Base-by-base conservation (phyloP, 2,329 filamentous ascomycete genomes). In the Metarhizium anisopliae region DNA sequence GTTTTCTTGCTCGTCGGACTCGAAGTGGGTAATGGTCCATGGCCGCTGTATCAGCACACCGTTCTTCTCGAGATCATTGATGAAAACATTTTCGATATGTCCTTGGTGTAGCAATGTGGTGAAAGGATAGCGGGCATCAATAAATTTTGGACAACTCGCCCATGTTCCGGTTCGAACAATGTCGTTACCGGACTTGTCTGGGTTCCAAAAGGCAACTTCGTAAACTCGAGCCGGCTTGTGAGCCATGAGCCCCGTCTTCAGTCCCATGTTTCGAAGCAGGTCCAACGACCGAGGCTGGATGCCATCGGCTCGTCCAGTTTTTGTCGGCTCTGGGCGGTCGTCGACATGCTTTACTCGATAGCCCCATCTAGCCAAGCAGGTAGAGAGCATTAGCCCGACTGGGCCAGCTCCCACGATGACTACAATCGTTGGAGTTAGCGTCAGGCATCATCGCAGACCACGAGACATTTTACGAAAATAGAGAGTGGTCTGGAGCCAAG, bases 261-360 rank as follows among this genome's bases (percentile, higher is more conserved):
- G 76, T 1, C 89, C 90, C 86, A 96, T 90, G 67, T 95, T 96
- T 53, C 88, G 84, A 51, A 96, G 77, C 16, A 96, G 81, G 64
- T 96, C 91, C 29, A 95, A 78, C 0, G 91, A 95, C 43, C 92
- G 85, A 42, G 91, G 91, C 73, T 96, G 91, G 56, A 96, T 95
- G 59, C 90, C 91, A 72, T 96, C 91, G 55, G 91, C 92, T 60
- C 91, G 88, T 54, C 91, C 91, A 20, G 90, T 95, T 2, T 83
- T 67, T 13, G 91, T 96, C 16, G 91, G 91, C 65, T 93, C 88
- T 2, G 90, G 78, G 57, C 91, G 82, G 72, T 95, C 95, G 74
- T 96, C 92, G 67, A 96, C 90, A 73, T 96, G 90, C 77, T 93
- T 95, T 71, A 96, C 90, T 70, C 84, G 90, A 78, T 96, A 96